Conservation (phyloP, 371 early-diverging fungal species). For the Parasitella parasitica region DNA sequence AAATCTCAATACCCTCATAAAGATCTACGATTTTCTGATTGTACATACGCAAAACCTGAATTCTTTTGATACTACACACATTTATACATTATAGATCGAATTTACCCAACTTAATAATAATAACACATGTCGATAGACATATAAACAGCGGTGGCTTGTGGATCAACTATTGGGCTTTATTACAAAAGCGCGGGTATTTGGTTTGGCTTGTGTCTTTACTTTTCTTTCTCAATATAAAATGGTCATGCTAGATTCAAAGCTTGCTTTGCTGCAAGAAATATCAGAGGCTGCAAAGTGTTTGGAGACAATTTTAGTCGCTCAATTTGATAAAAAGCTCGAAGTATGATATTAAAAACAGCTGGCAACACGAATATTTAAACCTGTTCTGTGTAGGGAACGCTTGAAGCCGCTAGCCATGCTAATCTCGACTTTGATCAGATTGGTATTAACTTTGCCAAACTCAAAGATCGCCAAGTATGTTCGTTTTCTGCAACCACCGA, state of each 20-base stretch:
- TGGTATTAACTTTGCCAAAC: slow-evolving; percentile 12
- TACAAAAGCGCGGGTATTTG: too few species aligned
- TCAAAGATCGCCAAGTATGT: slow-evolving; percentile 32
- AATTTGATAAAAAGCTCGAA: slow-evolving; percentile 9
- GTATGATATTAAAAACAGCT: neutral
- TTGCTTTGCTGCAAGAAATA: slow-evolving; percentile 2
- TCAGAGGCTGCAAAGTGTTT: slow-evolving; percentile 5
- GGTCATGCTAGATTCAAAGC: neutral
- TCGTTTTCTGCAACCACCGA: slow-evolving; percentile 25
- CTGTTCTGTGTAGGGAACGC: slow-evolving; percentile 11
- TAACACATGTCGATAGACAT: too few species aligned
- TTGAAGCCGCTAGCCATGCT: slow-evolving; percentile 11
- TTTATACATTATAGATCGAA: too few species aligned
- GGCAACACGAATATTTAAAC: neutral
- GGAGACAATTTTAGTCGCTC: slow-evolving; percentile 3
- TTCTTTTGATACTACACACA: too few species aligned
- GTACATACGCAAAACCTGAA: too few species aligned
- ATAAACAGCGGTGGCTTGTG: too few species aligned
- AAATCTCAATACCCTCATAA: slow-evolving; percentile 5
- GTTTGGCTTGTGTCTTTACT: too few species aligned
- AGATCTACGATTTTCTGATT: too few species aligned
- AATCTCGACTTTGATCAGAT: slow-evolving; percentile 16
- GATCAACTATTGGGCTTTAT: too few species aligned
- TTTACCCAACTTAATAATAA: too few species aligned
- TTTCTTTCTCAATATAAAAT: too few species aligned